Conservation (phyloP, 176 grass and related monocot genomes). For the Rhipidocladum racemiflorum region DNA sequence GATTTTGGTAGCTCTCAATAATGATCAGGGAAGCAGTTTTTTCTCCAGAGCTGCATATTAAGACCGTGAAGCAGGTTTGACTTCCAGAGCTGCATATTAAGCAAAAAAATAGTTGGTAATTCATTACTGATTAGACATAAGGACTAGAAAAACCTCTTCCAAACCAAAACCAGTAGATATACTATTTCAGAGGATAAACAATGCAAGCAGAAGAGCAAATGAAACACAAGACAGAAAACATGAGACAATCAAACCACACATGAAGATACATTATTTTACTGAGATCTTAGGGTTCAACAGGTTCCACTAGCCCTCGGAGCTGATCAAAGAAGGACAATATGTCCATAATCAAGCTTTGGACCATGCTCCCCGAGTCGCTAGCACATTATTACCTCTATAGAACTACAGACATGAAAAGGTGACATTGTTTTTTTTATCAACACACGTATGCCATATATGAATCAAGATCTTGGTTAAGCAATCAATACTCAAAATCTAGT, state of each 20-base stretch:
- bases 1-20: neutral
- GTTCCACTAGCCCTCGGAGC: neutral
- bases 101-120: neutral
- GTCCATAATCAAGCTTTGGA: neutral
- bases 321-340: neutral
- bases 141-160: neutral
- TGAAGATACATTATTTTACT: neutral
- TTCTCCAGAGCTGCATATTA: neutral
- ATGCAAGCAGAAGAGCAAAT: slow-evolving; percentile 6
- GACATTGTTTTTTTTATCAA: neutral
- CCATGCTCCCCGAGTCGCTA: neutral
- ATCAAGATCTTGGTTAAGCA: neutral
- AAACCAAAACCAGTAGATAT: neutral
- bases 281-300: neutral
- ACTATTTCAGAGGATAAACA: neutral
- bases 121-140: neutral
- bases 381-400: neutral
- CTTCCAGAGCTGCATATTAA: neutral
- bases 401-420: neutral
- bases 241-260: neutral
- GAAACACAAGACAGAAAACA: neutral
- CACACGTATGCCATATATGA: neutral
- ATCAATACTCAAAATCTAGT: neutral
- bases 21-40: neutral
- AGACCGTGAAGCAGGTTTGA: neutral